phyloP scores from a whole-genome alignment of 306 rosid species.

The Cicer pinnatifidum region DNA sequence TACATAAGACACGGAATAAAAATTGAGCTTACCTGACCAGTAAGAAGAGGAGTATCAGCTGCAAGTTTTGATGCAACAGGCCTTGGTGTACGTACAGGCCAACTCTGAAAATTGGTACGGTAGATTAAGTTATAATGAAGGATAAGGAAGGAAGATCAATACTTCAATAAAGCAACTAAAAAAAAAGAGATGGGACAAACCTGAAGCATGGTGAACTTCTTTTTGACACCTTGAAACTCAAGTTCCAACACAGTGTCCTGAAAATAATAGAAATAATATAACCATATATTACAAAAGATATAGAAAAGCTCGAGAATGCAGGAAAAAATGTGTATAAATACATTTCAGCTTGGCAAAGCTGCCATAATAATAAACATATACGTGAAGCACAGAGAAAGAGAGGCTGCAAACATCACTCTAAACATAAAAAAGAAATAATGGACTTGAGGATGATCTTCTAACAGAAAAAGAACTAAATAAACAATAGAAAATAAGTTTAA shows the following conservation, averaged over 20 bases:
- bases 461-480: constrained; percentile 19
- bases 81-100: constrained; percentile 99
- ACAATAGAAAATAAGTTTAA: constrained; percentile 20
- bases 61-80: constrained; percentile 99
- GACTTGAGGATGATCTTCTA: constrained; percentile 19
- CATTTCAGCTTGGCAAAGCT: constrained; percentile 10
- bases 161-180: constrained; percentile 41
- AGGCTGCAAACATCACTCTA: constrained; percentile 30
- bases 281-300: constrained; percentile 21
- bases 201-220: constrained; percentile 97
- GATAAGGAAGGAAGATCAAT: constrained; percentile 23
- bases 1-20: constrained; percentile 18
- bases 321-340: constrained; percentile 5
- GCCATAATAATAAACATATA: constrained; percentile 23
- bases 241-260: constrained; percentile 98
- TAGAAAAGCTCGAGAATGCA: constrained; percentile 30
- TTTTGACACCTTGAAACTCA: constrained; percentile 96
- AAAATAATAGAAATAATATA: constrained; percentile 42
- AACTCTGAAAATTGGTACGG: constrained; percentile 62
- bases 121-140: constrained; percentile 29
- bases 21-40: constrained; percentile 80
- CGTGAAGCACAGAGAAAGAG: constrained; percentile 29
- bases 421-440: constrained; percentile 14
- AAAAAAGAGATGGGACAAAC: constrained; percentile 46
- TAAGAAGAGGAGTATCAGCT: constrained; percentile 98